Evolutionary conservation across 2,329 filamentous ascomycete genomes (phyloP).

Genomic region (Alternaria ventricosa): DNA sequence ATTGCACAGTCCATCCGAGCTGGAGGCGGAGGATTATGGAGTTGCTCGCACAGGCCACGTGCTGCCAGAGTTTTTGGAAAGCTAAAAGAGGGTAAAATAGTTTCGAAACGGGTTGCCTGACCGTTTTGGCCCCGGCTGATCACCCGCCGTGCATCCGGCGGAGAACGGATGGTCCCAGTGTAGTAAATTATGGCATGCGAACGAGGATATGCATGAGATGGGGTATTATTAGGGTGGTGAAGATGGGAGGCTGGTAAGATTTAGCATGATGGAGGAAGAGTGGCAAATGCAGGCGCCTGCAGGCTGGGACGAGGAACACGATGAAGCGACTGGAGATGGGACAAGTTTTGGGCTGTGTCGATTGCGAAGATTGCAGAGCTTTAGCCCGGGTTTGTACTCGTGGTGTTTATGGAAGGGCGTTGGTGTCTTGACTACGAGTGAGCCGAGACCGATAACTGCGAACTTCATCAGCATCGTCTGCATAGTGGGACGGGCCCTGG

Average conservation of each 20-base stretch:
- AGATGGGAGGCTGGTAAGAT: background rate
- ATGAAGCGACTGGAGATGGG: background rate
- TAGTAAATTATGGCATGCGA: conserved; percentile 10
- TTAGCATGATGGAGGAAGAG: background rate
- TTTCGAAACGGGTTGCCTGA: conserved; percentile 32
- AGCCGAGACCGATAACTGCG: conserved; percentile 2
- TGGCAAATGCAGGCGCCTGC: background rate
- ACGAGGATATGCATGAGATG: conserved; percentile 1
- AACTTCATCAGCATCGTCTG: conserved; percentile 4
- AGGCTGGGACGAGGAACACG: background rate
- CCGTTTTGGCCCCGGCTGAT: conserved; percentile 16
- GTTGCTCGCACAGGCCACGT: background rate
- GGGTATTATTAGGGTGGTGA: conserved; percentile 16
- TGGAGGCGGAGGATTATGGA: background rate
- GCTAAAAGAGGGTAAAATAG: conserved; percentile 33
- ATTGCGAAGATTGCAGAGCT: background rate
- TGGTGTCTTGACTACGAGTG: background rate
- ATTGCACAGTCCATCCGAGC: background rate
- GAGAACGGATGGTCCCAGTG: conserved; percentile 33
- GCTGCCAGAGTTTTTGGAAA: conserved; percentile 11
- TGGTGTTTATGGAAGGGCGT: background rate
- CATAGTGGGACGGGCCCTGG: conserved; percentile 8
- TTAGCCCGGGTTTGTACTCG: background rate
- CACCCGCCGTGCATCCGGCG: conserved; percentile 9
- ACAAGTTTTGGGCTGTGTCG: background rate